phyloP scores from a whole-genome alignment of 306 rosid species.

The Hippophae gyantsensis region DNA sequence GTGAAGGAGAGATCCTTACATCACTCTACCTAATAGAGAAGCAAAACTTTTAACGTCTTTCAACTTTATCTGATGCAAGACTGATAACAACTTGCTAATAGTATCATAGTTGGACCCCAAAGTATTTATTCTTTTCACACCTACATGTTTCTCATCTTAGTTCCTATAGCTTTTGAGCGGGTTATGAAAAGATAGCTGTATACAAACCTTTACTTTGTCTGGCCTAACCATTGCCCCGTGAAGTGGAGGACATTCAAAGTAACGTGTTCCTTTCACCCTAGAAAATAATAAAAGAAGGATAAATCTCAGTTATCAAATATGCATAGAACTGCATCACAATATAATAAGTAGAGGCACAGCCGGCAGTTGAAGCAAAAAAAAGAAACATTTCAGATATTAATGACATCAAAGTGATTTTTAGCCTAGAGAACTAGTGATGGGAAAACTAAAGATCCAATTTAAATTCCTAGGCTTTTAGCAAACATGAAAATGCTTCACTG shows the following conservation, averaged over 20 bases:
- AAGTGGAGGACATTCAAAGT: slow-evolving; percentile 67
- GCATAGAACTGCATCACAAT: slow-evolving; percentile 1
- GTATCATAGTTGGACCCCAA: no score
- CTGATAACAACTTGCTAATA: no score
- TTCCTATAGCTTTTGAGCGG: slow-evolving; percentile 2
- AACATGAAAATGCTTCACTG: background rate
- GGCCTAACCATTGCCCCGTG: slow-evolving; percentile 84
- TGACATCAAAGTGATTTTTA: no score
- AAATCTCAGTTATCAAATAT: background rate
- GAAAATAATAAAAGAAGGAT: slow-evolving; percentile 12
- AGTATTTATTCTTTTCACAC: background rate
- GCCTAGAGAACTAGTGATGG: background rate
- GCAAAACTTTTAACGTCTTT: no score
- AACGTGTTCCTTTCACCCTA: slow-evolving; percentile 81
- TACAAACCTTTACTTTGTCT: slow-evolving; percentile 84
- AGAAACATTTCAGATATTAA: no score
- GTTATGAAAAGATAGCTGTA: background rate
- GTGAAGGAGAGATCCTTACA: no score
- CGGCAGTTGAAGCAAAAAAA: background rate
- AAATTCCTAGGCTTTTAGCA: background rate
- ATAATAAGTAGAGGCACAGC: background rate
- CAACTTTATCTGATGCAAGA: no score
- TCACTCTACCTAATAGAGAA: no score
- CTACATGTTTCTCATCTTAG: background rate
- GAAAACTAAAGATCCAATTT: background rate